phyloP scores from a whole-genome alignment of 2,329 filamentous ascomycete genomes.

The Colletotrichum shisoi region DNA sequence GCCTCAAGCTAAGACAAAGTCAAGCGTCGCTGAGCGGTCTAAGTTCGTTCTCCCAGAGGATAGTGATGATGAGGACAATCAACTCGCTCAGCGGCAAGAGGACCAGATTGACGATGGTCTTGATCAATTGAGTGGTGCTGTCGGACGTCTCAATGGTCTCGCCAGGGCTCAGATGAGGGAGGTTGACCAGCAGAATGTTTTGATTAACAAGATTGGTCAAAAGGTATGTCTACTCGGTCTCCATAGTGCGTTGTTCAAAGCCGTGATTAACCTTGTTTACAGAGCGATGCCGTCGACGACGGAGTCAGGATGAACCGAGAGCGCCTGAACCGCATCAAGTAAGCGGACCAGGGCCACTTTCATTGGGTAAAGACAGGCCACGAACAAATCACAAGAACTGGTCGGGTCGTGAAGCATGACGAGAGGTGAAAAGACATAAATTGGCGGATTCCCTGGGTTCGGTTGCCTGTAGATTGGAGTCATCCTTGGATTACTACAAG shows the following conservation, averaged over 20 bases:
- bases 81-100: slow-evolving; percentile 47
- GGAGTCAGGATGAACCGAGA: slow-evolving; percentile 81
- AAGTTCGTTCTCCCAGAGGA: slow-evolving; percentile 85
- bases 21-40: slow-evolving; percentile 25
- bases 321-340: slow-evolving; percentile 69
- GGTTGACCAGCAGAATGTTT: slow-evolving; percentile 77
- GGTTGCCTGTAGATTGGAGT: slow-evolving; percentile 12
- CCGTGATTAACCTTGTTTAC: slow-evolving; percentile 45
- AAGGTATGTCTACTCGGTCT: slow-evolving; percentile 66
- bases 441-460: background rate
- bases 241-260: background rate
- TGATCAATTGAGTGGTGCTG: slow-evolving; percentile 74
- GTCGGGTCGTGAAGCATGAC: background rate
- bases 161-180: slow-evolving; percentile 78
- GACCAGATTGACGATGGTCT: slow-evolving; percentile 65
- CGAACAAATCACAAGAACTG: background rate
- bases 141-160: slow-evolving; percentile 74
- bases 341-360: slow-evolving; percentile 18
- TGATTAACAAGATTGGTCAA: slow-evolving; percentile 76
- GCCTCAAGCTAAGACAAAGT: slow-evolving; percentile 31
- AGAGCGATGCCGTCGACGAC: slow-evolving; percentile 86
- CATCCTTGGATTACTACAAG: background rate
- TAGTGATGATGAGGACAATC: slow-evolving; percentile 66
- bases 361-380: background rate
- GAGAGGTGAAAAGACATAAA: background rate